These are phyloP conservation scores for Theobroma cacao DNA, from an alignment of 345 rosid species.

Conservation along the genomic window DNA sequence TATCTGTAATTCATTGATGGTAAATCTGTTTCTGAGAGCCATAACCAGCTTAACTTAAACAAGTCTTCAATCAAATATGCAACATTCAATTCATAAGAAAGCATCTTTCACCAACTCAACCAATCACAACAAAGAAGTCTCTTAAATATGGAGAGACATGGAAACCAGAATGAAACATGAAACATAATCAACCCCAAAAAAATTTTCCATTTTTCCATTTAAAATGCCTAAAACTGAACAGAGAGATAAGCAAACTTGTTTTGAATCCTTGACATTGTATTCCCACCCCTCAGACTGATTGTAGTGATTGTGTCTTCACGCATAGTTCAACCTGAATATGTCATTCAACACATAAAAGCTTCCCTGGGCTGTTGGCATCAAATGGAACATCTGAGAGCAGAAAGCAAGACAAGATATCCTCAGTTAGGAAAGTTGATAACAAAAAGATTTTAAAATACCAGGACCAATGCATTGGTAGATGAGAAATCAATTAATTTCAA, in stretches of 20 bases:
- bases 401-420: slow-evolving; percentile 5
- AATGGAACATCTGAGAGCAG: slow-evolving; percentile 82
- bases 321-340: slow-evolving; percentile 96
- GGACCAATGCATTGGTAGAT: background rate
- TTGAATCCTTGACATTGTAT: slow-evolving; percentile 5
- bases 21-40: too few relatives aligned
- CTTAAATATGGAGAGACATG: background rate
- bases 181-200: background rate
- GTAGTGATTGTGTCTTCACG: slow-evolving; percentile 38
- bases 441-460: background rate
- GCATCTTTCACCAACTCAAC: slow-evolving; percentile 17
- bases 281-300: background rate
- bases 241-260: background rate
- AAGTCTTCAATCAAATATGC: background rate
- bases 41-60: too few relatives aligned
- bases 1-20: too few relatives aligned
- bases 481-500: background rate
- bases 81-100: slow-evolving; percentile 8
- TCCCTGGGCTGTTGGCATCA: slow-evolving; percentile 97
- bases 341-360: slow-evolving; percentile 87
- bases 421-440: background rate
- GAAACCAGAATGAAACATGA: background rate
- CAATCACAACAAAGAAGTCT: slow-evolving; percentile 5
- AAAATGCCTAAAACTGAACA: background rate
- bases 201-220: background rate